These are phyloP conservation scores for Rhinocladiella mackenziei DNA, from an alignment of 2,329 filamentous ascomycete genomes.

Conservation along the genomic window DNA sequence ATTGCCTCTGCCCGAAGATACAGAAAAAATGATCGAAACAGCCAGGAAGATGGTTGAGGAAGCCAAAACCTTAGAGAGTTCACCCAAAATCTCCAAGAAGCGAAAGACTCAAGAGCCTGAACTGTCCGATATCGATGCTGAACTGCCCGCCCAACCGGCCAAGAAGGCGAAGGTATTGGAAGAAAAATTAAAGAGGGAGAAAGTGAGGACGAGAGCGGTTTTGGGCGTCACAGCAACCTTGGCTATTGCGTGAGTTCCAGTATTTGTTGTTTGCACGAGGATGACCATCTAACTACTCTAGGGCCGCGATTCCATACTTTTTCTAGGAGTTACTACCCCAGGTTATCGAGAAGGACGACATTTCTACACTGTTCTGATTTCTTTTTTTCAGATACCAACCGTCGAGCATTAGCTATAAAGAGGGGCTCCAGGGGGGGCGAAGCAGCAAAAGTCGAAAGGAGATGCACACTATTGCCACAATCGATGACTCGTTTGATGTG, in stretches of 20 bases:
- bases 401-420: too few species aligned
- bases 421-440: too few species aligned
- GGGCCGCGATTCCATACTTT: slow-evolving; percentile 48
- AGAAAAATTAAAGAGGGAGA: slow-evolving; percentile 76
- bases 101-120: slow-evolving; percentile 63
- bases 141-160: slow-evolving; percentile 44
- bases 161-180: slow-evolving; percentile 72
- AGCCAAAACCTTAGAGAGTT: slow-evolving; percentile 49
- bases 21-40: slow-evolving; percentile 76
- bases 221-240: slow-evolving; percentile 82
- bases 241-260: slow-evolving; percentile 74
- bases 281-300: slow-evolving; percentile 31
- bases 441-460: background rate
- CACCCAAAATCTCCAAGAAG: slow-evolving; percentile 49
- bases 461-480: background rate
- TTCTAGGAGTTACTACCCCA: slow-evolving; percentile 29
- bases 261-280: slow-evolving; percentile 1
- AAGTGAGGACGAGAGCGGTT: slow-evolving; percentile 78
- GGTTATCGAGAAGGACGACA: background rate
- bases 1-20: slow-evolving; percentile 70
- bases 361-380: background rate
- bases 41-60: slow-evolving; percentile 85
- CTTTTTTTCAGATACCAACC: slow-evolving; percentile 9
- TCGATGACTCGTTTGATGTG: too few species aligned
- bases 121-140: slow-evolving; percentile 37